These are phyloP conservation scores for Neospora caninum DNA, from an alignment of 169 alveolate genomes.

Conservation along the genomic window DNA sequence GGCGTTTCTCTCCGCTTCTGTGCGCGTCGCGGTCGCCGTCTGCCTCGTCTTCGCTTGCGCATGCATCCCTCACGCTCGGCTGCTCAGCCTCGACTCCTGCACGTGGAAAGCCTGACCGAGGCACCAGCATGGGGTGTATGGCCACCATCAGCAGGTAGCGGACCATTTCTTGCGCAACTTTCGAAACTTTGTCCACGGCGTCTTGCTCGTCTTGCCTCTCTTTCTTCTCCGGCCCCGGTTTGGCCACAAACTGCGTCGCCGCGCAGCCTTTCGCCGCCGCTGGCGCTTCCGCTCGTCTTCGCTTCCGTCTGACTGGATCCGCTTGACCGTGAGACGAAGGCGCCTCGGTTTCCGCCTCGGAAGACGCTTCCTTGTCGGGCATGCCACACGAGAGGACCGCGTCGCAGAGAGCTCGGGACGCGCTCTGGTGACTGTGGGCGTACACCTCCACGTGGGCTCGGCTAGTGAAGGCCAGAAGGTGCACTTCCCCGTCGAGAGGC, in stretches of 20 bases:
- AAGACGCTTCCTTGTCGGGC: not conserved
- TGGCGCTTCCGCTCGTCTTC: not conserved
- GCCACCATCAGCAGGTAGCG: not conserved
- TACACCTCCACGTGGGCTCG: conserved; percentile 13
- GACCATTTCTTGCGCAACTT: not conserved
- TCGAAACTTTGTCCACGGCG: not conserved
- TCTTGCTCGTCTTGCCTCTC: not conserved
- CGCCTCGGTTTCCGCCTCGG: not conserved
- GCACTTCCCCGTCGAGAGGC: conserved; percentile 31
- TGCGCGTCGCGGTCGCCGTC: not conserved
- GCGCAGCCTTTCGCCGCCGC: not conserved
- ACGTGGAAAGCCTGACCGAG: not conserved
- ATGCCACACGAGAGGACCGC: not conserved
- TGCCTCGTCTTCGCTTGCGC: not conserved
- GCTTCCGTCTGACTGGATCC: not conserved
- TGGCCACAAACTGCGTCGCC: too few relatives aligned
- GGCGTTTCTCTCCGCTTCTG: not conserved
- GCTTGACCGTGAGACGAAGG: not conserved
- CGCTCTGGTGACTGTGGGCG: not conserved
- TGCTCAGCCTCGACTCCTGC: not conserved
- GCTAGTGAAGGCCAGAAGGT: not conserved
- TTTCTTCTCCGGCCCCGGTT: not conserved
- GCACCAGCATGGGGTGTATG: not conserved
- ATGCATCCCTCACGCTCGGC: not conserved
- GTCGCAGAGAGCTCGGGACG: conserved; percentile 19